These are phyloP conservation scores for Hyaloscypha finlandica DNA, from an alignment of 495 filamentous ascomycete species.

Conservation along the genomic window DNA sequence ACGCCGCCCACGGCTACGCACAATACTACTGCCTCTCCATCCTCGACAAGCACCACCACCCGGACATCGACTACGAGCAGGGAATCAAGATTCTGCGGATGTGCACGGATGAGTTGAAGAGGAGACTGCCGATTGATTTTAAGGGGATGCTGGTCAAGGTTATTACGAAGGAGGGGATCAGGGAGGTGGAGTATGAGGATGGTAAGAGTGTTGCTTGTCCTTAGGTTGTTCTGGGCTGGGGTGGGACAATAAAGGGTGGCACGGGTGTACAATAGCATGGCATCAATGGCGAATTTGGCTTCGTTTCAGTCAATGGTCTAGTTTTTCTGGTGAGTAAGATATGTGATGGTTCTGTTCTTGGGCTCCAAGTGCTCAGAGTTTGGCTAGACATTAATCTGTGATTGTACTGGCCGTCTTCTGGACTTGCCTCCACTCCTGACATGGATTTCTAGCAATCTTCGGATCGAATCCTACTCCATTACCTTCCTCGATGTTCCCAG, in stretches of 20 bases:
- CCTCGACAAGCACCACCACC: conserved; percentile 97
- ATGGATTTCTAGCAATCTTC: no score
- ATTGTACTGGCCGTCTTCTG: no score
- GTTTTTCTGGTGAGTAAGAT: neutral
- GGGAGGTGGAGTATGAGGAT: conserved; percentile 78
- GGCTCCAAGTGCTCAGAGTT: no score
- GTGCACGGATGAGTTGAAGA: conserved; percentile 96
- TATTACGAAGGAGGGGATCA: conserved; percentile 87
- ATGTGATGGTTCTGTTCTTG: neutral
- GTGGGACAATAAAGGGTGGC: conserved; percentile 6
- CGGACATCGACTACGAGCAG: conserved; percentile 82
- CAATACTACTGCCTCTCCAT: conserved; percentile 97
- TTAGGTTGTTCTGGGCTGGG: conserved; percentile 40
- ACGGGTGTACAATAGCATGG: conserved; percentile 33
- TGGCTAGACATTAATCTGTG: no score
- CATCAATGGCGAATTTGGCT: conserved; percentile 31
- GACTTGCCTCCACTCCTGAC: no score
- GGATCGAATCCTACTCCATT: no score
- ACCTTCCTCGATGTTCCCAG: no score
- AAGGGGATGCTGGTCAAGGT: conserved; percentile 94
- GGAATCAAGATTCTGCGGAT: conserved; percentile 87
- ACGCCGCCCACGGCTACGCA: conserved; percentile 96
- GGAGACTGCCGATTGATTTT: conserved; percentile 95
- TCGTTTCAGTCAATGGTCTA: neutral
- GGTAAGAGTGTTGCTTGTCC: conserved; percentile 55